phyloP scores from a whole-genome alignment of 2,329 filamentous ascomycete species.

The Fusarium sacchari region DNA sequence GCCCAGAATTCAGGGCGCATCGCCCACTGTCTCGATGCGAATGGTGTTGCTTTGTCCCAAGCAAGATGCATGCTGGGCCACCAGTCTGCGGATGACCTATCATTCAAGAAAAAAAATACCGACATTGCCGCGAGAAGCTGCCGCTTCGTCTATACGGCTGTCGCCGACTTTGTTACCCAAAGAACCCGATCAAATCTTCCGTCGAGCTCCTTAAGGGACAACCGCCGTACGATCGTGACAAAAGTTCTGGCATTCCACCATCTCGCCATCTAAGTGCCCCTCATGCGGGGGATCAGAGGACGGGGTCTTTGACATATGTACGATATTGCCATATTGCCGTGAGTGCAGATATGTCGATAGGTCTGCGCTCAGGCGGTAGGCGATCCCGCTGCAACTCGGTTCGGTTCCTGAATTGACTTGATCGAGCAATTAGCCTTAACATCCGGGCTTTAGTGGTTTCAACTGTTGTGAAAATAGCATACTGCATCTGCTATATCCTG shows the following conservation, averaged over 20 bases:
- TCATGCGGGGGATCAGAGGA: slow-evolving; percentile 41
- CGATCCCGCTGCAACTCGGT: slow-evolving; percentile 39
- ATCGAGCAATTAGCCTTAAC: slow-evolving; percentile 37
- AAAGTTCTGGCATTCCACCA: slow-evolving; percentile 5
- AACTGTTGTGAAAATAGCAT: slow-evolving; percentile 45
- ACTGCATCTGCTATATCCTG: slow-evolving; percentile 34
- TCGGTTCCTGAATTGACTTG: slow-evolving; percentile 34
- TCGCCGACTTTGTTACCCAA: neutral
- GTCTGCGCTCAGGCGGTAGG: slow-evolving; percentile 33
- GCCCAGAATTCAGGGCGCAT: slow-evolving; percentile 18
- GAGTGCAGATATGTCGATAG: slow-evolving; percentile 21
- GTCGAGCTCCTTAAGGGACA: neutral
- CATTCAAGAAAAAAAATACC: neutral
- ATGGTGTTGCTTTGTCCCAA: slow-evolving; percentile 36
- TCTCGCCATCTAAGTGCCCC: slow-evolving; percentile 5
- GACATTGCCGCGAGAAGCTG: slow-evolving; percentile 3
- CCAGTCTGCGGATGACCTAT: slow-evolving; percentile 17
- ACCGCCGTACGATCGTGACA: slow-evolving; percentile 17
- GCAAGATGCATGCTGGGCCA: slow-evolving; percentile 24
- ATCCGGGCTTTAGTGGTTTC: slow-evolving; percentile 42
- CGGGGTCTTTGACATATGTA: slow-evolving; percentile 30
- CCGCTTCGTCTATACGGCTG: slow-evolving; percentile 16
- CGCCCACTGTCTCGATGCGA: slow-evolving; percentile 25
- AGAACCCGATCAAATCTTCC: slow-evolving; percentile 4
- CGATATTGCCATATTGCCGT: slow-evolving; percentile 29